Base-by-base conservation (phyloP, 352 stramenopile species). In the Globisporangium barbulae region DNA sequence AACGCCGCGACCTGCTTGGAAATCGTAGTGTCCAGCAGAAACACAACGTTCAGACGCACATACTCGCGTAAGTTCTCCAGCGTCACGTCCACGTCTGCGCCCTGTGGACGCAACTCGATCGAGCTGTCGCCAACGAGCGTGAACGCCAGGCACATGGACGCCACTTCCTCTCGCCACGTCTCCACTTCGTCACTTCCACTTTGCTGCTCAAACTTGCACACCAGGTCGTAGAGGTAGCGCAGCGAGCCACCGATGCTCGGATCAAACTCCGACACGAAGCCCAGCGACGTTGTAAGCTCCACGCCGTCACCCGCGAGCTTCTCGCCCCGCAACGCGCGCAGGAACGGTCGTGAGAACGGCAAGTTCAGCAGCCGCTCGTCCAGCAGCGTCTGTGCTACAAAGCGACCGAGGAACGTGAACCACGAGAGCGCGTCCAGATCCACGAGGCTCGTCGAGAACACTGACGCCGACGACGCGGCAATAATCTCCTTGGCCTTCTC, bases 311-410 rank as follows among this genome's bases (percentile, higher is more conserved):
- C 74, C 1, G 88, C 74, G 17, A 94, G 68, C 21, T 61, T 67
- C 52, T 93, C 81, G 25, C 79, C 76, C 6, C 78, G 81, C 25
- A 93, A 53, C 8, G 72, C 72, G 25, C 79, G 79, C 39, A 94
- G 56, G 47, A 96, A 90, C 41, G 89, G 80, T 8, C 83, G 73
- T 19, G 89, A 79, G 31, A 97, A 74, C 39, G 89, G 86, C 30
- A 96, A 59, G 50, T 94, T 90, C 31, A 97, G 59, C 57, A 96
- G 61, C 4, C 89, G 81, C 22, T 93, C 85, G 71, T 97, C 89
- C 31, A 96, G 72, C 8, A 96, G 70, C 1, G 89, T 84, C 66
- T 93, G 84, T 0, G 74, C 80, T 2, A 93, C 73, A 54, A 93
- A 88, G 1, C 71, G 76, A 5, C 84, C 84, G 17, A 93, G 65